A percentile compares a stretch with the other conserved stretches of the same genome.
Conservation (phyloP, 208 protist genomes). For the Phytomonas francai region DNA sequence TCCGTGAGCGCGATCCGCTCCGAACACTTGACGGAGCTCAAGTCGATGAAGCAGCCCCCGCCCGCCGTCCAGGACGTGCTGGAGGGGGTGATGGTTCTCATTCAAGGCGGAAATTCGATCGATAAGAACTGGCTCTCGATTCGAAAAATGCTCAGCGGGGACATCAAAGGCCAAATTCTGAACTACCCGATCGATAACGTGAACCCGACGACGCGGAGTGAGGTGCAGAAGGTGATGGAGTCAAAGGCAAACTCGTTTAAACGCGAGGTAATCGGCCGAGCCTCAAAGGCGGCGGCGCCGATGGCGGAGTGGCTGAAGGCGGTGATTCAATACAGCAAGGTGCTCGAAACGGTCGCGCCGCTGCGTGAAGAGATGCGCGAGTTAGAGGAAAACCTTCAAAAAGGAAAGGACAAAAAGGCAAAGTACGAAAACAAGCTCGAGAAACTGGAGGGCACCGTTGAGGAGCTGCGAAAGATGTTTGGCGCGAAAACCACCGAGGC, state of each 20-base stretch:
- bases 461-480: conserved; percentile 89
- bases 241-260: conserved; percentile 91
- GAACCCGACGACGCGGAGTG: conserved; percentile 34
- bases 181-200: conserved; percentile 93
- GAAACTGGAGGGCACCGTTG: conserved; percentile 92
- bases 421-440: conserved; percentile 83
- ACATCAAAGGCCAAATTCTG: conserved; percentile 94
- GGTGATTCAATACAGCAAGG: conserved; percentile 94
- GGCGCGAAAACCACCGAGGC: conserved; percentile 92
- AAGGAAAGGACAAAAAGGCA: conserved; percentile 81
- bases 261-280: conserved; percentile 85
- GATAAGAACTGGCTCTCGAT: conserved; percentile 94
- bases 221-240: conserved; percentile 87
- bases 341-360: conserved; percentile 90
- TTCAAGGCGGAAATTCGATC: conserved; percentile 53
- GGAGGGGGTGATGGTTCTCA: conserved; percentile 93
- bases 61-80: conserved; percentile 94
- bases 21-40: conserved; percentile 94
- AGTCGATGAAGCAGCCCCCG: conserved; percentile 94
- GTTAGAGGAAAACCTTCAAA: conserved; percentile 75
- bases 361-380: conserved; percentile 81
- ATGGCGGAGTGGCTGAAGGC: conserved; percentile 97
- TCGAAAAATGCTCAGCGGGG: conserved; percentile 89
- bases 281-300: conserved; percentile 92
- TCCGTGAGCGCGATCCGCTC: conserved; percentile 92